Percentiles rank a stretch among this genome's conserved stretches.
Conservation (phyloP, 306 rosid species). For the Trifolium dubium region DNA sequence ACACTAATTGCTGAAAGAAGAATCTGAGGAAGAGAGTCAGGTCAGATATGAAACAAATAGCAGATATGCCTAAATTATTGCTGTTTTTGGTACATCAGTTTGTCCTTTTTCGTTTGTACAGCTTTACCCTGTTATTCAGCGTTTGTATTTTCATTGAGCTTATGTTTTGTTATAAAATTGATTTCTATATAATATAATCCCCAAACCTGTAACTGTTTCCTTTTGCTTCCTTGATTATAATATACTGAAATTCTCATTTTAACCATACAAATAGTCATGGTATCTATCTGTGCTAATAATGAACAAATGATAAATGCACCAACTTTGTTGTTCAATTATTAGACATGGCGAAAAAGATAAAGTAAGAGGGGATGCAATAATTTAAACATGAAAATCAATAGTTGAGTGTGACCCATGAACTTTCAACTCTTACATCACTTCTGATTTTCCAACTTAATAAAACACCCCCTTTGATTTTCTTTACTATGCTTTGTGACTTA, state of each 20-base stretch:
- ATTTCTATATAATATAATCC: slow-evolving; percentile 23
- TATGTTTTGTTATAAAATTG: slow-evolving; percentile 3
- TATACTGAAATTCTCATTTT: slow-evolving; percentile 5
- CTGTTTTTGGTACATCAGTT: slow-evolving; percentile 19
- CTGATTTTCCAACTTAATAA: too few relatives aligned
- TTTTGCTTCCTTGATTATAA: slow-evolving; percentile 8
- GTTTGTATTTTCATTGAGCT: slow-evolving; percentile 6
- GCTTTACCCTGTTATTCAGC: slow-evolving; percentile 13
- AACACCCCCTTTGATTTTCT: too few relatives aligned
- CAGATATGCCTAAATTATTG: slow-evolving; percentile 20
- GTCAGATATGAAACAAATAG: slow-evolving; percentile 23
- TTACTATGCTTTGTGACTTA: too few relatives aligned
- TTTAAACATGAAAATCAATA: too few relatives aligned
- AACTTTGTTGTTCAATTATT: not conserved
- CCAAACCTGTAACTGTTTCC: slow-evolving; percentile 13
- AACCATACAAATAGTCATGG: slow-evolving; percentile 5
- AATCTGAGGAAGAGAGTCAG: slow-evolving; percentile 18
- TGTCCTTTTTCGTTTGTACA: slow-evolving; percentile 34
- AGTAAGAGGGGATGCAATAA: not conserved
- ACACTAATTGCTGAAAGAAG: slow-evolving; percentile 23
- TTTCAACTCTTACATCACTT: not conserved
- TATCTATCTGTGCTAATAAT: slow-evolving; percentile 24
- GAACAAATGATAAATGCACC: slow-evolving; percentile 5
- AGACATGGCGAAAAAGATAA: slow-evolving; percentile 3
- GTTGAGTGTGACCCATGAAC: too few relatives aligned